A percentile compares a stretch with the other conserved stretches of the same genome.
Evolutionary conservation across 371 early-diverging fungal species (phyloP).

Genomic region (Mucor circinelloides): DNA sequence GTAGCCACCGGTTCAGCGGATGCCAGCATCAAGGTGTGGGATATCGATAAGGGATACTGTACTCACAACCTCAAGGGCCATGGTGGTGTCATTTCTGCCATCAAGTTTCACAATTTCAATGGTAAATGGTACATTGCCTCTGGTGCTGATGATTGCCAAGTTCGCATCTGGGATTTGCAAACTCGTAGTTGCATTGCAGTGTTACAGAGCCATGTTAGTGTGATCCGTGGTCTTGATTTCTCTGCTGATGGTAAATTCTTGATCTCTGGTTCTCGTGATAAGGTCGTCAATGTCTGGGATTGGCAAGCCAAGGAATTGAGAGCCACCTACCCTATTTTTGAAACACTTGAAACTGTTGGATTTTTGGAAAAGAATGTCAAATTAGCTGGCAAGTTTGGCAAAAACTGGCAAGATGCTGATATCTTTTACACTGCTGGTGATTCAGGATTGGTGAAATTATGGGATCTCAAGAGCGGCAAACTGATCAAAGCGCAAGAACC

Average conservation of each 20-base stretch:
- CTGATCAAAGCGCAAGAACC: slow-evolving; percentile 60
- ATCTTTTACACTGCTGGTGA: slow-evolving; percentile 89
- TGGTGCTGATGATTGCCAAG: slow-evolving; percentile 88
- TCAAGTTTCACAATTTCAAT: slow-evolving; percentile 79
- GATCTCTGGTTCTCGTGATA: slow-evolving; percentile 93
- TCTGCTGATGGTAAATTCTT: slow-evolving; percentile 73
- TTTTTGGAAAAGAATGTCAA: slow-evolving; percentile 52
- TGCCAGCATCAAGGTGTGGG: slow-evolving; percentile 93
- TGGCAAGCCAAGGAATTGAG: slow-evolving; percentile 65
- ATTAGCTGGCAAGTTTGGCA: slow-evolving; percentile 34
- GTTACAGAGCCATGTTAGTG: slow-evolving; percentile 87
- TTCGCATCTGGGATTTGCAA: slow-evolving; percentile 90
- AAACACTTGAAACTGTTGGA: slow-evolving; percentile 78
- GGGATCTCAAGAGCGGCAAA: slow-evolving; percentile 71
- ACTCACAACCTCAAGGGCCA: slow-evolving; percentile 97
- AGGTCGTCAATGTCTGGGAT: slow-evolving; percentile 93
- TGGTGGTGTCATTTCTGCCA: slow-evolving; percentile 81
- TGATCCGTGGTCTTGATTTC: slow-evolving; percentile 88
- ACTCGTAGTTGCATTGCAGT: slow-evolving; percentile 72
- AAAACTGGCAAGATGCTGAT: slow-evolving; percentile 45
- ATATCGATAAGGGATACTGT: slow-evolving; percentile 90
- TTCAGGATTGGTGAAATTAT: slow-evolving; percentile 70
- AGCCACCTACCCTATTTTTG: slow-evolving; percentile 88
- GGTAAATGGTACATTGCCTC: slow-evolving; percentile 72
- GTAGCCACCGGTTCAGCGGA: slow-evolving; percentile 98